Evolutionary conservation across 2,329 filamentous ascomycete genomes (phyloP), one percentile per base, ranked within the genome.

Genomic region (Nemania bipapillata): DNA sequence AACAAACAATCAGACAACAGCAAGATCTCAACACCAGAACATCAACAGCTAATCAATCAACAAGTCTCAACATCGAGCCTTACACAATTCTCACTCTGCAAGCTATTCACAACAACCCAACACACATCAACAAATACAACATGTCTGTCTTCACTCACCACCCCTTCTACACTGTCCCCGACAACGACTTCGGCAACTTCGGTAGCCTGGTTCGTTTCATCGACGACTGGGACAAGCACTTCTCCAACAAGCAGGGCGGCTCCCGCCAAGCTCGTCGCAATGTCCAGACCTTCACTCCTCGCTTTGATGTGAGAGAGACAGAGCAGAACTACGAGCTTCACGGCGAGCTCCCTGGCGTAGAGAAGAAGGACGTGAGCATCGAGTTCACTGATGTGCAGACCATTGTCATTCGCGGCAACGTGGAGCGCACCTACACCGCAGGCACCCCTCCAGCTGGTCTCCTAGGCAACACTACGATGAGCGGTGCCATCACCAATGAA

Each of bases 331-430:
- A 93, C 77, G 90, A 95, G 80, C 89, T 95, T 22, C 89, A 94
- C 75, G 92, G 92, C 75, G 92, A 95, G 80, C 87, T 95, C 5
- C 90, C 92, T 0, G 92, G 92, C 63, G 84, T 94, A 74, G 86
- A 87, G 70, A 91, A 92, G 81, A 89, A 92, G 74, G 84, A 94
- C 76, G 83, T 96, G 76, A 83, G 86, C 77, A 91, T 95, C 77
- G 92, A 95, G 77, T 95, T 94, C 84, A 90, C 88, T 66, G 92
- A 95, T 77, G 84, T 86, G 49, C 90, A 92, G 81, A 94, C 91
- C 17, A 82, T 95, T 50, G 85, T 88, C 71, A 84, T 96, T 78
- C 88, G 87, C 66, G 92, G 92, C 76, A 88, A 85, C 71, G 86
- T 89, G 64, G 91, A 94, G 81, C 87, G 89, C 73, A 82, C 82